Evolutionary conservation across 176 grass and related monocot genomes (phyloP).

Genomic region (Oropetium thomaeum): DNA sequence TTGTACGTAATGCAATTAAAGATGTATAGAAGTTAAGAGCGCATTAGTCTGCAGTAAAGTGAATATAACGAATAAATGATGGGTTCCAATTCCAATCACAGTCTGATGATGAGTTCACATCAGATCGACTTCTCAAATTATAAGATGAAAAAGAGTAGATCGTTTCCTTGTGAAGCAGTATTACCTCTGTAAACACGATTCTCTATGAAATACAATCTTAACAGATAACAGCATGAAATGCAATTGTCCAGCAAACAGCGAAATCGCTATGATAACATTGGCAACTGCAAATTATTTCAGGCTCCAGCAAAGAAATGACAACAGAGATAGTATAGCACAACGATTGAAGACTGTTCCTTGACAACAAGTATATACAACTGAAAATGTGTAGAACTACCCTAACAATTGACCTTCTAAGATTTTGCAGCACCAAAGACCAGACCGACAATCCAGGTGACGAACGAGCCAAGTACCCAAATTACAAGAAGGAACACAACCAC

Average conservation of each 20-base stretch:
- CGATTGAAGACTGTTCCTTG: background rate
- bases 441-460: conserved; percentile 62
- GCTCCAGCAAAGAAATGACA: background rate
- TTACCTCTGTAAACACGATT: background rate
- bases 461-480: conserved; percentile 49
- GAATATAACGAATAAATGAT: background rate
- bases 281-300: background rate
- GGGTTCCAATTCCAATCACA: background rate
- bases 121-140: background rate
- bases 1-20: background rate
- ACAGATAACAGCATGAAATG: background rate
- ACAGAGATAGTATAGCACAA: background rate
- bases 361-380: conserved; percentile 15
- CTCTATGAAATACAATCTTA: background rate
- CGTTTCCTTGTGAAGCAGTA: background rate
- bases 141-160: background rate
- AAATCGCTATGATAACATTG: background rate
- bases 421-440: conserved; percentile 51
- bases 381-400: conserved; percentile 1
- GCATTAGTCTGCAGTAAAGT: background rate
- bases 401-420: conserved; percentile 32
- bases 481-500: conserved; percentile 64
- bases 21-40: background rate
- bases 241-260: background rate
- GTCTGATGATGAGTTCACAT: background rate